Base-by-base conservation (phyloP, 2,329 filamentous ascomycete genomes). In the Aspergillus vadensis region DNA sequence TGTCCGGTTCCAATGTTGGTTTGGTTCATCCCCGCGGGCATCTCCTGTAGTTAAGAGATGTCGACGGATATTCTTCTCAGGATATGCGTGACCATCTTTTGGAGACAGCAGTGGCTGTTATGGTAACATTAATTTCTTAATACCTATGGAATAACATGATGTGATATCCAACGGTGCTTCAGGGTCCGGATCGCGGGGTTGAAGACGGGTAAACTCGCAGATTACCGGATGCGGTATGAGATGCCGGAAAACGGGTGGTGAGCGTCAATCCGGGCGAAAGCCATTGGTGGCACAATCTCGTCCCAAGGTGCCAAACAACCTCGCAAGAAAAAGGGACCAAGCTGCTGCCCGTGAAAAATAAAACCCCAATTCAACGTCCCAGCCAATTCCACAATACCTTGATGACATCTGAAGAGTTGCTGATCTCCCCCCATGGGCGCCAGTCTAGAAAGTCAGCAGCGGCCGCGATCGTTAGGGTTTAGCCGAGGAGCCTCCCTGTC, bases 401-500 rank as follows among this genome's bases (percentile, higher is more conserved):
- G 4, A 36, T 36, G 32, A 36, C 32, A 36, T 36, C 4, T 36
- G 3, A 14, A 36, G 15, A 14, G 32, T 36, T 14, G 32, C 32
- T 14, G 32, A 36, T 36, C 32, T 36, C 12, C 32, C 32, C 12
- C 32, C 32, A 36, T 36, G 1, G 32, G 15, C 5, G 12, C 4
- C 32, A 36, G 32, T 36, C 32, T 53, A 52, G 21, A 23, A 27
- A 17, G 51, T 55, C 39, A 32, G 23, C 48, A 48, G 58, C 49
- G 44, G 57, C 32, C 1, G n/a, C 30, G 39, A 61, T 65, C 63
- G 53, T 68, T 76, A 76, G 74, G 74, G 72, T 74, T 76, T 76
- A 76, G 72, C 73, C 74, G 74, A 76, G 74, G 67, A 68, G 65
- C 67, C 71, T 70, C 71, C 66, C 62, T 68, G 60, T 62, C 64